Base-by-base conservation (phyloP, 2,329 filamentous ascomycete species). In the Pseudocercospora vitis region DNA sequence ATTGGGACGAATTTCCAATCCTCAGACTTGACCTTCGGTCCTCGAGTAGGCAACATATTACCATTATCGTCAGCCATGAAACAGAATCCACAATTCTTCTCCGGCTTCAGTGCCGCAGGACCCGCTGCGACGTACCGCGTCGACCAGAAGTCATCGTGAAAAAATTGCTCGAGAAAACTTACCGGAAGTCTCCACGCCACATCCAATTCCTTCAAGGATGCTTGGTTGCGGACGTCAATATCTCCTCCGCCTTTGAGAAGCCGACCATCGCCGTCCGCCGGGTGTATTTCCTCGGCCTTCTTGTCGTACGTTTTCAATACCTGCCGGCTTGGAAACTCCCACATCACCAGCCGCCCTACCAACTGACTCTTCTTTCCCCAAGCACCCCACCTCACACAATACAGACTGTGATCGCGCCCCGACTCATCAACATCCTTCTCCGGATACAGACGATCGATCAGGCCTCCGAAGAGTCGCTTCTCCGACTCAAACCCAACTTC, bases 401-500 rank as follows among this genome's bases (percentile, higher is more conserved):
- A 37, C 33, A 37, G 3, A 18, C 33, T 37, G 14, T 16, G 14
- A 18, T 37, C 33, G 14, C 19, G 14, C 7, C 33, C 33, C 14
- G 33, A 16, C 19, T 37, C 33, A 4, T 37, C 14, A 16, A 37
- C 19, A 9, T 37, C 26, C 7, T 23, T 28, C 1, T 28, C 23
- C 12, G 40, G 40, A 19, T 23, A 45, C 12, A 45, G 40, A 14
- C 40, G 21, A 4, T 24, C 40, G 23, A 45, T 45, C 6, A 14
- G 23, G 11, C 40, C 40, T n/a, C 40, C 40, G 16, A 45, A 45
- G 1, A 45, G 21, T 16, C 26, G 7, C 21, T 45, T 45, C 40
- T 45, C 40, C 5, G 28, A 23, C 40, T 45, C 40, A n/a, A 26
- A 45, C 5, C 40, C 40, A 16, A 45, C 26, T 24, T 45, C 40